phyloP scores from a whole-genome alignment of 1,284 basidiomycete species.

The Ustilago xerochloae region DNA sequence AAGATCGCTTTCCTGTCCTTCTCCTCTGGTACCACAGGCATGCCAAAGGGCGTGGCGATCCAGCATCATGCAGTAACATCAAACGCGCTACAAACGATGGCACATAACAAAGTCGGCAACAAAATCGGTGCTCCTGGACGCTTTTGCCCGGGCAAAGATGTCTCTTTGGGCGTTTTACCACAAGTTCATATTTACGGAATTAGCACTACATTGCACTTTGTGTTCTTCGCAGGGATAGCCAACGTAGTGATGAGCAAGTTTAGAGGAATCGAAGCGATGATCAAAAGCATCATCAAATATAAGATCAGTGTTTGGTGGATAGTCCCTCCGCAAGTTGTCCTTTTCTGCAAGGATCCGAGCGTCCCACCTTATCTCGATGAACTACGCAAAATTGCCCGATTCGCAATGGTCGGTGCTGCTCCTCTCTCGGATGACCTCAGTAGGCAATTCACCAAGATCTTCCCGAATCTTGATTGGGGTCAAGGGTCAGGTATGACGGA shows the following conservation, averaged over 20 bases:
- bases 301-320: constrained; percentile 61
- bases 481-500: constrained; percentile 62
- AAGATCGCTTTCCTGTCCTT: constrained; percentile 69
- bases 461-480: constrained; percentile 56
- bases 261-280: constrained; percentile 58
- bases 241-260: constrained; percentile 56
- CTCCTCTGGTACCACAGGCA: constrained; percentile 68
- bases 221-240: constrained; percentile 61
- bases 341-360: constrained; percentile 56
- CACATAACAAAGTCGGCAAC: constrained; percentile 55
- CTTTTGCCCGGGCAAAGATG: constrained; percentile 53
- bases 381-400: constrained; percentile 36
- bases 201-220: constrained; percentile 58
- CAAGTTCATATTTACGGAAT: constrained; percentile 63
- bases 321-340: constrained; percentile 52
- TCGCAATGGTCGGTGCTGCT: constrained; percentile 60
- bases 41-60: constrained; percentile 68
- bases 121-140: constrained; percentile 37
- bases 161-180: constrained; percentile 53
- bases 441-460: constrained; percentile 40
- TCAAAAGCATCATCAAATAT: constrained; percentile 57
- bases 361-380: constrained; percentile 57
- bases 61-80: constrained; percentile 59
- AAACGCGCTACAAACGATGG: constrained; percentile 65
- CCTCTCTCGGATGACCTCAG: constrained; percentile 57